These are phyloP conservation scores for Gossypium ekmanianum DNA, from an alignment of 345 rosid species.

Conservation along the genomic window DNA sequence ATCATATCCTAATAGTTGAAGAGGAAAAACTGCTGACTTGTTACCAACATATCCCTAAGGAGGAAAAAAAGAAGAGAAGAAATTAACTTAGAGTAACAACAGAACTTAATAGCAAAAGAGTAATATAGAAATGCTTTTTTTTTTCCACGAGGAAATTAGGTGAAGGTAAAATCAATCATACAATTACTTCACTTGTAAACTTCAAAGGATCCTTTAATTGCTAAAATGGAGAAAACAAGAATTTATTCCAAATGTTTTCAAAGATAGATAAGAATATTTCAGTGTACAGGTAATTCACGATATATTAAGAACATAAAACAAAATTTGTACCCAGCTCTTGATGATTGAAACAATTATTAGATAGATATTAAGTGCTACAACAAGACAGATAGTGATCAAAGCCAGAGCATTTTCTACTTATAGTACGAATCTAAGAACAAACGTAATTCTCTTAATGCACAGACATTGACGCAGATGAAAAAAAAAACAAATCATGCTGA, in stretches of 20 bases:
- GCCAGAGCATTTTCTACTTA: conserved; percentile 1
- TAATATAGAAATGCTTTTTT: neutral
- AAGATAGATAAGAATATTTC: neutral
- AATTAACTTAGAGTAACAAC: neutral
- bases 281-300: neutral
- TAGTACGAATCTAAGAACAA: neutral
- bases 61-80: neutral
- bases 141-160: neutral
- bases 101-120: neutral
- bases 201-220: neutral
- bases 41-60: conserved; percentile 95
- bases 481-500: neutral
- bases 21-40: conserved; percentile 95
- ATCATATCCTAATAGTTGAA: conserved; percentile 89
- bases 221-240: conserved; percentile 3
- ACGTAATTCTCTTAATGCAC: neutral
- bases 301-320: neutral
- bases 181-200: neutral
- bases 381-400: neutral
- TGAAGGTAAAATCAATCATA: neutral
- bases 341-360: neutral
- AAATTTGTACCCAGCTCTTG: neutral
- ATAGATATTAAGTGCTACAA: neutral
- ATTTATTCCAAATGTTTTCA: neutral
- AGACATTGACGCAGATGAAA: neutral